A percentile compares a stretch with the other conserved stretches of the same genome.
Conservation (phyloP, 805 yeast genomes). For the Starmerella geochares region DNA sequence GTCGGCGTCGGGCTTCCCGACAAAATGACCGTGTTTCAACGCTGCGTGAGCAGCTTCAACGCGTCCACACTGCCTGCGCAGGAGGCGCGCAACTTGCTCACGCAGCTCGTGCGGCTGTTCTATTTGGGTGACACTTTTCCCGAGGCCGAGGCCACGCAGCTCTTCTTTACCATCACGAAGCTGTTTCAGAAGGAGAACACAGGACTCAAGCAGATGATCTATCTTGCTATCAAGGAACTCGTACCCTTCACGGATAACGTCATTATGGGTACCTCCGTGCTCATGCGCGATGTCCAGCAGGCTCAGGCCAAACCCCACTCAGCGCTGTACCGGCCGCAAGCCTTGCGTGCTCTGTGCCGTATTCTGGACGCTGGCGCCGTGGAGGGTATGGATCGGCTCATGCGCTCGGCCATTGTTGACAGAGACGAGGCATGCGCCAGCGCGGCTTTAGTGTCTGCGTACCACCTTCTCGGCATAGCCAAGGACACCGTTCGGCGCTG, state of each 20-base stretch:
- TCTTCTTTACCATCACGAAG: constrained; percentile 89
- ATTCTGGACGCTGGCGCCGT: constrained; percentile 80
- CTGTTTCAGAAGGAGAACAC: constrained; percentile 86
- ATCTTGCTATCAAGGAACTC: constrained; percentile 86
- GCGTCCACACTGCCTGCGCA: constrained; percentile 81
- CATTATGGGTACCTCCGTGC: constrained; percentile 93
- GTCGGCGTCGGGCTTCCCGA: constrained; percentile 57
- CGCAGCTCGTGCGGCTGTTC: constrained; percentile 71
- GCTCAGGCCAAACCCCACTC: constrained; percentile 34
- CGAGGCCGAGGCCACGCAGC: constrained; percentile 75
- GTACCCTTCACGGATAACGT: constrained; percentile 78
- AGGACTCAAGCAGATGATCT: constrained; percentile 81
- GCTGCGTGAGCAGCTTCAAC: constrained; percentile 85
- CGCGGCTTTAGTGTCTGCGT: constrained; percentile 88
- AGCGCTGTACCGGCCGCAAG: constrained; percentile 80
- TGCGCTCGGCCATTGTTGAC: constrained; percentile 88
- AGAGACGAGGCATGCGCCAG: constrained; percentile 77
- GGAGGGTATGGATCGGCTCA: constrained; percentile 81
- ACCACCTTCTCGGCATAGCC: constrained; percentile 80
- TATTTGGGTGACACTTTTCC: constrained; percentile 84
- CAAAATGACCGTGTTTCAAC: constrained; percentile 95
- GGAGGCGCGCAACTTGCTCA: constrained; percentile 71
- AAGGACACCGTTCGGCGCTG: constrained; percentile 88
- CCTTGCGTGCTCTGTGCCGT: constrained; percentile 80
- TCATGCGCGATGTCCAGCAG: constrained; percentile 94